Conservation (phyloP, 2,329 filamentous ascomycete genomes). For the Sporothrix pseudoabietina region DNA sequence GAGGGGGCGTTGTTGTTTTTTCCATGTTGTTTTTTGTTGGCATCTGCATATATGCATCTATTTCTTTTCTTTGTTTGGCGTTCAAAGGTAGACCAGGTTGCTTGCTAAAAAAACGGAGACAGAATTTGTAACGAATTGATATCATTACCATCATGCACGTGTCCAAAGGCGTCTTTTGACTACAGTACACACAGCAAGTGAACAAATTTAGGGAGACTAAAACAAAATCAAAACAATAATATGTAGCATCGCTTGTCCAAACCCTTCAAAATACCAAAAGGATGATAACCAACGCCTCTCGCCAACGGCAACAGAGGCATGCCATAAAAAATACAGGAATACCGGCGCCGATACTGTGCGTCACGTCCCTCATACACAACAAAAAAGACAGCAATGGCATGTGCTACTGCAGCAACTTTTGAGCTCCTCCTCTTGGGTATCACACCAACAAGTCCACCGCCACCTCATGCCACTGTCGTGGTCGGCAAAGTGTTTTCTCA, state of each 20-base stretch:
- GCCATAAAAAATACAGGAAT: not conserved
- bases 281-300: not conserved
- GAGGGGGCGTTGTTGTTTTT: not conserved
- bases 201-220: not conserved
- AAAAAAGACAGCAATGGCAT: not conserved
- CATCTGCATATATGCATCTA: not conserved
- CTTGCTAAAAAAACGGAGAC: not conserved
- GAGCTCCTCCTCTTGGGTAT: constrained; percentile 25
- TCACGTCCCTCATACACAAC: not conserved
- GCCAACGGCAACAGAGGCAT: not conserved
- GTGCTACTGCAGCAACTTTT: not conserved
- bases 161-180: not conserved
- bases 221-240: constrained; percentile 1
- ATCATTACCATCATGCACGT: not conserved
- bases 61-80: constrained; percentile 16
- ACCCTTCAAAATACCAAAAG: not conserved
- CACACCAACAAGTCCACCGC: not conserved
- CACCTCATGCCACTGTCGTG: not conserved
- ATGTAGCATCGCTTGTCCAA: not conserved
- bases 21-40: not conserved
- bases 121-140: not conserved
- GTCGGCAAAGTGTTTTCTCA: not conserved
- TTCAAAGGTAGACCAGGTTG: not conserved
- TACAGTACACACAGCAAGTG: not conserved
- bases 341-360: not conserved